Evolutionary conservation across 2,329 filamentous ascomycete genomes (phyloP), one percentile per base, ranked within the genome.

Genomic region (Botrytis cinerea): DNA sequence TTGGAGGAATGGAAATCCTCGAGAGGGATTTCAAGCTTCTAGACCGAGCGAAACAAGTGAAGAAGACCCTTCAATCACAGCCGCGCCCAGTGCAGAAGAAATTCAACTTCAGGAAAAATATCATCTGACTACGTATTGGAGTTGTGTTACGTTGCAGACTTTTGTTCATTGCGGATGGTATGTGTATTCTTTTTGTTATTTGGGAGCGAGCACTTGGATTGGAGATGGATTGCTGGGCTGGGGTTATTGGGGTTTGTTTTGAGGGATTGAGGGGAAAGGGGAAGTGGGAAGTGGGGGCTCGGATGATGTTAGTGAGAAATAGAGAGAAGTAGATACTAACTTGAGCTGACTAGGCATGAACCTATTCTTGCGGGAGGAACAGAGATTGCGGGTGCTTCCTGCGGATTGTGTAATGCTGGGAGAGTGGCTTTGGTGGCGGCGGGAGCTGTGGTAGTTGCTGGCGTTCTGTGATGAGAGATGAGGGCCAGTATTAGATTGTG

Each of bases 61-160:
- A 22, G 38, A 18, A 1, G 4, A 25, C 12, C 57, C 73, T 14
- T 35, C 51, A 25, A 76, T 77, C 35, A 79, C 78, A 10, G 32
- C 51, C 5, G 70, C 75, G 32, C 73, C 77, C 2, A 71, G 38
- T 38, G 40, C 54, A 22, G 73, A 73, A 4, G 72, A 76, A 14
- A 60, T 73, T 32, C 64, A 59, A 46, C 60, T 79, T 7, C 66
- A 76, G 68, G 72, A 76, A 73, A 80, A 79, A 73, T 80, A 77
- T 75, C 79, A 81, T 75, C 51, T 77, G n/a, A 80, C 77, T 6
- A 80, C 79, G 3, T 80, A 76, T 69, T 79, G 73, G 63, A 78
- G 76, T n/a, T 80, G 79, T 73, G 71, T 78, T 63, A 78, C 77
- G 12, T 68, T 75, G 64, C 73, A 59, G 8, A 73, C 75, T 25